Percentiles rank a stretch among this genome's conserved stretches.
These are phyloP conservation scores for Malus asiatica DNA, from an alignment of 306 rosid genomes.

Conservation along the genomic window DNA sequence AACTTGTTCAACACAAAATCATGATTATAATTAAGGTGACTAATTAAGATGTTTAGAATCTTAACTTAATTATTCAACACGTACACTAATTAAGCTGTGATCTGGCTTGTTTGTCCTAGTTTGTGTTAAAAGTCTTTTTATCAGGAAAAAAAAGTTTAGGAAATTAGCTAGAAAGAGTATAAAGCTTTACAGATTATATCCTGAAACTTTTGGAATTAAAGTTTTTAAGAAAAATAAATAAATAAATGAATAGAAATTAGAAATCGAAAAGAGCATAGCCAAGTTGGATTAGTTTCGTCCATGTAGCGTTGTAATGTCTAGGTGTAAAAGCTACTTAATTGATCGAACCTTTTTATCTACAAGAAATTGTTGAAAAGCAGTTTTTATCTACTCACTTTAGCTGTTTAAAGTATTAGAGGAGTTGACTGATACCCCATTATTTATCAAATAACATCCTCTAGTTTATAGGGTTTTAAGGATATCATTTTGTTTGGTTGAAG, in stretches of 20 bases:
- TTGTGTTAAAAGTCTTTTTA: not conserved
- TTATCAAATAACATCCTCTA: too few species aligned
- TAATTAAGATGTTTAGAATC: too few species aligned
- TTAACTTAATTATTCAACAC: too few species aligned
- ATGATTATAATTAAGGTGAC: too few species aligned
- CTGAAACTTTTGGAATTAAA: not conserved
- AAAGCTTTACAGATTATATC: not conserved
- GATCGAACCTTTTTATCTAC: constrained; percentile 1
- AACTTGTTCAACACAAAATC: too few species aligned
- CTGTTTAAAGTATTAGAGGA: not conserved
- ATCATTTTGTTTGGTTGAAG: too few species aligned
- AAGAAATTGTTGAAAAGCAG: not conserved
- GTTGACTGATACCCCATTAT: too few species aligned
- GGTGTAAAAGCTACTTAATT: not conserved
- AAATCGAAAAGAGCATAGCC: not conserved
- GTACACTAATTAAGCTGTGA: too few species aligned
- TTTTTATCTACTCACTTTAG: not conserved
- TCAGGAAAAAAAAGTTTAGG: not conserved
- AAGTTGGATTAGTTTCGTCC: not conserved
- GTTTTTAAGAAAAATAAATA: not conserved
- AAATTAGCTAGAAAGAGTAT: not conserved
- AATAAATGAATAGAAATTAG: not conserved
- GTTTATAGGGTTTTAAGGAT: too few species aligned
- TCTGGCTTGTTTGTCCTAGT: not conserved
- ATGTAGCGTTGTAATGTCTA: constrained; percentile 1